Conservation (phyloP, 108 stramenopile genomes). For the Cafeteria roenbergensis region DNA sequence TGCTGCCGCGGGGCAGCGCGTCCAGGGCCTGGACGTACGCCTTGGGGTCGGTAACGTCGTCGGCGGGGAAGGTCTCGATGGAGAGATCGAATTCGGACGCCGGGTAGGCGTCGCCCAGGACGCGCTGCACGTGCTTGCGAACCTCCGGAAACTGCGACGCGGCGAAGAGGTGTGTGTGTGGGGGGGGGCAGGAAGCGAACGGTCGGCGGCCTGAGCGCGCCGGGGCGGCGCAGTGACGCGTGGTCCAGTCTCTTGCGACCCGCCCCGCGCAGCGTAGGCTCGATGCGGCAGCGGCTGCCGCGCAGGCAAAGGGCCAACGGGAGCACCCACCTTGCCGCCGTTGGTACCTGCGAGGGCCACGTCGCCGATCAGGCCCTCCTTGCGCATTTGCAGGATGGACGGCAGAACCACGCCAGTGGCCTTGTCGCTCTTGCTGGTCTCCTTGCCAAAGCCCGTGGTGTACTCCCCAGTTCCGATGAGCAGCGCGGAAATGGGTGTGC, state of each 20-base stretch:
- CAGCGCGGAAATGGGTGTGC: neutral
- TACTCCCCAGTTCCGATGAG: constrained; percentile 60
- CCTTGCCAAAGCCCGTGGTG: constrained; percentile 82
- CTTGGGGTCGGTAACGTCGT: constrained; percentile 59
- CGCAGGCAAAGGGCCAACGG: too few relatives aligned
- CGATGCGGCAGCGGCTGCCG: too few relatives aligned
- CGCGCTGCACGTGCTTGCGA: constrained; percentile 72
- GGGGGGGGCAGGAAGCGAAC: too few relatives aligned
- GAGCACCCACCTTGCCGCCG: too few relatives aligned
- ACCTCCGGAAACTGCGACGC: constrained; percentile 94
- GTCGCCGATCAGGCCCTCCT: constrained; percentile 63
- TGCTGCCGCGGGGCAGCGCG: constrained; percentile 64
- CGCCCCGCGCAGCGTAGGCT: too few relatives aligned
- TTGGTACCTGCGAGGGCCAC: constrained; percentile 90
- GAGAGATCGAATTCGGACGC: constrained; percentile 61
- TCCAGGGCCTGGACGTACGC: constrained; percentile 62
- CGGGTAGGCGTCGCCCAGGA: constrained; percentile 73
- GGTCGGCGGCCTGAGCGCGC: too few relatives aligned
- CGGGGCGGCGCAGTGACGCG: too few relatives aligned
- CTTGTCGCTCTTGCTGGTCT: constrained; percentile 62
- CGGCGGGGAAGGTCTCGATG: constrained; percentile 80
- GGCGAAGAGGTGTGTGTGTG: too few relatives aligned
- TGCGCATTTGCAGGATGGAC: constrained; percentile 85
- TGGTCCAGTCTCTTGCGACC: too few relatives aligned
- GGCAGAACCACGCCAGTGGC: constrained; percentile 96